These are phyloP conservation scores for Aspergillus egyptiacus DNA, from an alignment of 495 filamentous ascomycete genomes.

Conservation along the genomic window DNA sequence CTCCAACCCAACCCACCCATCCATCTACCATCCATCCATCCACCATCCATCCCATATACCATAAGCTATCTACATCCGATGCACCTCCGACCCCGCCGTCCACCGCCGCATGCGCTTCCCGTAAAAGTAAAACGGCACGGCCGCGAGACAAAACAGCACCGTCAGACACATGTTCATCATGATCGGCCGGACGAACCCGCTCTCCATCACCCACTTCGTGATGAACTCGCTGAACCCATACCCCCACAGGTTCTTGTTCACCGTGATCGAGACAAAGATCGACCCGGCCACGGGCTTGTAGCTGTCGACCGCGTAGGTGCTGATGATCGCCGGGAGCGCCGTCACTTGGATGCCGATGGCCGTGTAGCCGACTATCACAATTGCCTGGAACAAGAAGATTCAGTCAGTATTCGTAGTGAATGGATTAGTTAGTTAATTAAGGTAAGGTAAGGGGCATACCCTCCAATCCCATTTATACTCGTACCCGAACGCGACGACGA, in stretches of 20 bases:
- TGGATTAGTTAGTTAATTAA: background rate
- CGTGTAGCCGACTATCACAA: conserved; percentile 49
- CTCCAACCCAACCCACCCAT: too few species aligned
- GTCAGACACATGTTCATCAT: conserved; percentile 51
- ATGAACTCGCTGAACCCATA: conserved; percentile 48
- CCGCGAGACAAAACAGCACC: conserved; percentile 47
- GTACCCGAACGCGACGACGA: conserved; percentile 57
- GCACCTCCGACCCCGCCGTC: conserved; percentile 49
- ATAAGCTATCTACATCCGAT: conserved; percentile 45
- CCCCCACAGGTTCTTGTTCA: conserved; percentile 58
- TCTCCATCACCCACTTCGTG: conserved; percentile 31
- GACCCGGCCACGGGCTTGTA: conserved; percentile 58
- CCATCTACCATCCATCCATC: too few species aligned
- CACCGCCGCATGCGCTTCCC: conserved; percentile 53
- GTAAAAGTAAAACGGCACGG: conserved; percentile 49
- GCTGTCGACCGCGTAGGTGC: conserved; percentile 52
- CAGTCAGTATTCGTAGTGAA: background rate
- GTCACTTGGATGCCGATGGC: conserved; percentile 53
- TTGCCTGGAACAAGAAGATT: conserved; percentile 19
- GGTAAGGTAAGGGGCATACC: conserved; percentile 17
- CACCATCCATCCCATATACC: too few species aligned
- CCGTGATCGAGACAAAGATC: conserved; percentile 55
- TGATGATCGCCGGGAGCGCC: conserved; percentile 47
- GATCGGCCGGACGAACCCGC: conserved; percentile 40
- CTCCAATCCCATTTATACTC: conserved; percentile 52